phyloP scores from a whole-genome alignment of 2,329 filamentous ascomycete genomes.

The Dothiorella sarmentorum region DNA sequence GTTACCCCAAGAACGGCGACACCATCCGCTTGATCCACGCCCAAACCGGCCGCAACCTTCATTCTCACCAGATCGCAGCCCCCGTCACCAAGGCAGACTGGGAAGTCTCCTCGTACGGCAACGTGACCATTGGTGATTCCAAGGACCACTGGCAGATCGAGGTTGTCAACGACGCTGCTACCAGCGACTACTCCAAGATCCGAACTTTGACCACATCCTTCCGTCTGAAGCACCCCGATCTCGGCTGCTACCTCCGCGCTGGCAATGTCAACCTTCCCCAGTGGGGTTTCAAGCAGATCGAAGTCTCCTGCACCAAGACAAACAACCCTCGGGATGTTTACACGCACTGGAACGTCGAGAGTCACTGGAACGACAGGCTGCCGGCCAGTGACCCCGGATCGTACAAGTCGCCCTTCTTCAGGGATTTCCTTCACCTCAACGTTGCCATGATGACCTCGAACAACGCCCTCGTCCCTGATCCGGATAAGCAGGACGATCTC shows the following conservation, averaged over 20 bases:
- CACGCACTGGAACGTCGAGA: constrained; percentile 98
- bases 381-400: constrained; percentile 83
- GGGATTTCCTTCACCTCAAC: constrained; percentile 96
- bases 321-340: constrained; percentile 92
- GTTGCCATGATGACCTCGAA: constrained; percentile 99
- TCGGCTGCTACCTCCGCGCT: constrained; percentile 91
- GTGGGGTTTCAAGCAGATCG: constrained; percentile 99
- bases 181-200: constrained; percentile 76
- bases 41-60: constrained; percentile 93
- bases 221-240: constrained; percentile 74
- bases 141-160: constrained; percentile 98
- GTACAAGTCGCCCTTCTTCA: constrained; percentile 95
- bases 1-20: constrained; percentile 73
- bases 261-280: constrained; percentile 95
- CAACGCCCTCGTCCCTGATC: constrained; percentile 94
- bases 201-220: constrained; percentile 92
- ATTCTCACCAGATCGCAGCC: constrained; percentile 87
- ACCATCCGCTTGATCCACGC: constrained; percentile 85
- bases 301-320: constrained; percentile 89
- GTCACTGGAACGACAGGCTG: constrained; percentile 88
- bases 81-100: constrained; percentile 84
- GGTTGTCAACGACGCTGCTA: constrained; percentile 84
- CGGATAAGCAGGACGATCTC: constrained; percentile 97
- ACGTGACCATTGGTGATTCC: constrained; percentile 89
- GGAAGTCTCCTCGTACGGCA: constrained; percentile 95